Percentiles rank a stretch among this genome's conserved stretches.
Conservation (phyloP, 1,284 basidiomycete species). For the Pyrrhoderma noxium region DNA sequence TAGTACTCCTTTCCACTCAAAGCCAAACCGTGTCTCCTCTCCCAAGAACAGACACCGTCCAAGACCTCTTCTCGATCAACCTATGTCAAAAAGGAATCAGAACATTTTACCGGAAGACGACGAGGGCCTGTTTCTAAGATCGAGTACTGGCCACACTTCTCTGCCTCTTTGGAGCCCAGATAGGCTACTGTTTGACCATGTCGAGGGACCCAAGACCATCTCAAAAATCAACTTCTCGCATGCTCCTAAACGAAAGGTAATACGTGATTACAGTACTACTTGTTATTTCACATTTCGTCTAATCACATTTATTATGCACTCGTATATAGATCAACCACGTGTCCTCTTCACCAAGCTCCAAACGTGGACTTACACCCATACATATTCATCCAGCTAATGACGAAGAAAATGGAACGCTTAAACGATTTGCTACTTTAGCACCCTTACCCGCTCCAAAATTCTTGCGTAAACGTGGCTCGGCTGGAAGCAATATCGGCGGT, state of each 20-base stretch:
- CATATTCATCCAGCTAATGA: constrained; percentile 8
- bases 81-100: constrained; percentile 6
- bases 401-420: constrained; percentile 3
- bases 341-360: constrained; percentile 13
- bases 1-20: constrained; percentile 13
- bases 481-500: constrained; percentile 10
- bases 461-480: constrained; percentile 5
- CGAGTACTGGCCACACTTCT: constrained; percentile 15
- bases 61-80: constrained; percentile 6
- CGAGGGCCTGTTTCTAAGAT: constrained; percentile 16
- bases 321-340: constrained; percentile 13
- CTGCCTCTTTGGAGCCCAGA: constrained; percentile 15
- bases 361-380: constrained; percentile 13
- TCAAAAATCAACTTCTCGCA: constrained; percentile 12
- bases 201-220: constrained; percentile 1
- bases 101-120: constrained; percentile 12
- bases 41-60: constrained; percentile 5
- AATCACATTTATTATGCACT: neutral
- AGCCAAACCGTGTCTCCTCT: neutral
- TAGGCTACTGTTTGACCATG: constrained; percentile 6
- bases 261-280: neutral
- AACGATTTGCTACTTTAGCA: constrained; percentile 16
- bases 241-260: constrained; percentile 18
- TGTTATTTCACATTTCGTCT: neutral
- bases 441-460: constrained; percentile 17